phyloP scores from a whole-genome alignment of 192 early-diverging fungal species.

The Backusella australiensis region DNA sequence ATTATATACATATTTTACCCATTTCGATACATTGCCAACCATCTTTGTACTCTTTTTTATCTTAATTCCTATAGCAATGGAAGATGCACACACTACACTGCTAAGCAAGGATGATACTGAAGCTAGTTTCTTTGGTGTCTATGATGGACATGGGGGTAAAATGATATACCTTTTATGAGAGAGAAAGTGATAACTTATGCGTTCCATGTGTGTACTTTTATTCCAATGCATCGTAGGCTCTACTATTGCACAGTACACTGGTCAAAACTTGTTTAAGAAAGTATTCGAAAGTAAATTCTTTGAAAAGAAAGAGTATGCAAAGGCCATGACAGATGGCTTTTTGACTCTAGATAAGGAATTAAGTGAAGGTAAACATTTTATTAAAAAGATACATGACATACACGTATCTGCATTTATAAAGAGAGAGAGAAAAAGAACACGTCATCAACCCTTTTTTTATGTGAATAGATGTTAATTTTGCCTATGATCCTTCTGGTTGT shows the following conservation, averaged over 20 bases:
- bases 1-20: background rate
- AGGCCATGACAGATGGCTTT: constrained; percentile 86
- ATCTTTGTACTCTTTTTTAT: background rate
- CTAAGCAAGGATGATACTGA: constrained; percentile 65
- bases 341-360: constrained; percentile 78
- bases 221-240: constrained; percentile 42
- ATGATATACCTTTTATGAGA: background rate
- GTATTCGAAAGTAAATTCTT: constrained; percentile 70
- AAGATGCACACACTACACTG: constrained; percentile 94
- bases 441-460: too few relatives aligned
- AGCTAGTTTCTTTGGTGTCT: constrained; percentile 91
- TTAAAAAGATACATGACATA: background rate
- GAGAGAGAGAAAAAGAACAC: too few relatives aligned
- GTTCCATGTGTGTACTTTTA: background rate
- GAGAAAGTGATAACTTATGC: background rate
- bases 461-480: constrained; percentile 45
- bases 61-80: constrained; percentile 71
- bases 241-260: constrained; percentile 85
- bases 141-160: constrained; percentile 93
- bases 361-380: constrained; percentile 43
- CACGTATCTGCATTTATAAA: too few relatives aligned
- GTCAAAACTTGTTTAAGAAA: constrained; percentile 71
- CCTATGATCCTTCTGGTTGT: constrained; percentile 87
- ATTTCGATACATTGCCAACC: background rate
- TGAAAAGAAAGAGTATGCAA: constrained; percentile 62